Evolutionary conservation across 345 rosid genomes (phyloP).

Genomic region (Eucalyptus erythrocorys): DNA sequence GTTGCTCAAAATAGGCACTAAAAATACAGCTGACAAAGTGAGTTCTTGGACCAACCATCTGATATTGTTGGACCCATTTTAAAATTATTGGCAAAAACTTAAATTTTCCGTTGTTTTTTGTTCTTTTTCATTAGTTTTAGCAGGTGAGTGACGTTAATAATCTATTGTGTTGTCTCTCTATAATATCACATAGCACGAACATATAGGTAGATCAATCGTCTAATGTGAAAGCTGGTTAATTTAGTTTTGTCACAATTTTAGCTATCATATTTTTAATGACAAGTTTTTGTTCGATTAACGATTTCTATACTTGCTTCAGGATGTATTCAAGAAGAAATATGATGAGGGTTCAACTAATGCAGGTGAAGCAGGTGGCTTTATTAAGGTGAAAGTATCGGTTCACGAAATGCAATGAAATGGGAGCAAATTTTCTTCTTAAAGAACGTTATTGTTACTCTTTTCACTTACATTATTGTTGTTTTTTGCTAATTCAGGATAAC

Average conservation of each 20-base stretch:
- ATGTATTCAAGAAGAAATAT: slow-evolving; percentile 74
- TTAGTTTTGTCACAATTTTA: background rate
- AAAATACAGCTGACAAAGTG: slow-evolving; percentile 79
- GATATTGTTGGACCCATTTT: background rate
- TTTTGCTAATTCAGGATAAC: slow-evolving; percentile 46
- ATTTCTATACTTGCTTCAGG: slow-evolving; percentile 1
- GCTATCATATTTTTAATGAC: rapidly evolving
- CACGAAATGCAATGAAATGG: background rate
- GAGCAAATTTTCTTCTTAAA: background rate
- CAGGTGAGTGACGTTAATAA: no score
- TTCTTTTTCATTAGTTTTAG: no score
- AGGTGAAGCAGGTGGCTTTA: slow-evolving; percentile 93
- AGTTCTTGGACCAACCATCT: background rate
- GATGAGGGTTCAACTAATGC: slow-evolving; percentile 92
- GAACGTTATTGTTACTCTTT: background rate
- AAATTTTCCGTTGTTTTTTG: background rate
- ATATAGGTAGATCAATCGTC: no score
- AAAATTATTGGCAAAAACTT: background rate
- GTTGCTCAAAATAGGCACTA: slow-evolving; percentile 80
- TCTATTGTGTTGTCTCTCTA: no score
- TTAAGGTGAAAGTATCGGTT: slow-evolving; percentile 36
- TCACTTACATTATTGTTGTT: background rate
- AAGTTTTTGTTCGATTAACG: background rate
- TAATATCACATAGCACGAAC: background rate
- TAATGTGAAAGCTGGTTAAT: background rate